Evolutionary conservation across 768 basidiomycete species (phyloP).

Genomic region (Mycena filopes): DNA sequence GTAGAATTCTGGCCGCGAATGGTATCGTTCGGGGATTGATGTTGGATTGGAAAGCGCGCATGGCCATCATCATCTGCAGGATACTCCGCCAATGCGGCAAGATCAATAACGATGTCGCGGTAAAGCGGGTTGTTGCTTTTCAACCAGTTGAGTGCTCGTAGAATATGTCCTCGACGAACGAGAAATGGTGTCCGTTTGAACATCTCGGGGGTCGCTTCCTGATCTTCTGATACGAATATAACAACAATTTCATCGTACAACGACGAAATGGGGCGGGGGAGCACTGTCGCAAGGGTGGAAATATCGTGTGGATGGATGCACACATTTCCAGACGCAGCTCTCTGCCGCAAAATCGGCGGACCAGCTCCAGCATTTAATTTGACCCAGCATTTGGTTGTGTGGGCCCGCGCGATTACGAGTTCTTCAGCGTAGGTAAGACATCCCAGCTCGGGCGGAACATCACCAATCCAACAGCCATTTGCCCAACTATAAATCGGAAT

Average conservation of each 20-base stretch:
- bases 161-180: constrained; percentile 18
- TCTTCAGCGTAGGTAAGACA: constrained; percentile 8
- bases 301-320: constrained; percentile 34
- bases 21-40: constrained; percentile 10
- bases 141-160: constrained; percentile 12
- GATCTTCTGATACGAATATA: constrained; percentile 4
- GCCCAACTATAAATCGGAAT: constrained; percentile 33
- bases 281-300: background rate
- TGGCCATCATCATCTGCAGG: constrained; percentile 11
- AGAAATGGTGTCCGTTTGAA: constrained; percentile 29
- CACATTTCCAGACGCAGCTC: constrained; percentile 29
- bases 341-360: constrained; percentile 1
- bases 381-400: constrained; percentile 6
- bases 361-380: constrained; percentile 1
- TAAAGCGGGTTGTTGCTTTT: background rate
- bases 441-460: constrained; percentile 22
- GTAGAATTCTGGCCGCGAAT: constrained; percentile 26
- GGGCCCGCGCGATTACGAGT: background rate
- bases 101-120: constrained; percentile 22
- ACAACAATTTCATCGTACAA: constrained; percentile 6
- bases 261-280: constrained; percentile 21
- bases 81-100: constrained; percentile 20
- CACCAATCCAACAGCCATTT: constrained; percentile 37
- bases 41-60: constrained; percentile 24
- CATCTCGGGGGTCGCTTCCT: constrained; percentile 9